Conservation (phyloP, 106 monocot genomes). For the Apostasia ramifera region DNA sequence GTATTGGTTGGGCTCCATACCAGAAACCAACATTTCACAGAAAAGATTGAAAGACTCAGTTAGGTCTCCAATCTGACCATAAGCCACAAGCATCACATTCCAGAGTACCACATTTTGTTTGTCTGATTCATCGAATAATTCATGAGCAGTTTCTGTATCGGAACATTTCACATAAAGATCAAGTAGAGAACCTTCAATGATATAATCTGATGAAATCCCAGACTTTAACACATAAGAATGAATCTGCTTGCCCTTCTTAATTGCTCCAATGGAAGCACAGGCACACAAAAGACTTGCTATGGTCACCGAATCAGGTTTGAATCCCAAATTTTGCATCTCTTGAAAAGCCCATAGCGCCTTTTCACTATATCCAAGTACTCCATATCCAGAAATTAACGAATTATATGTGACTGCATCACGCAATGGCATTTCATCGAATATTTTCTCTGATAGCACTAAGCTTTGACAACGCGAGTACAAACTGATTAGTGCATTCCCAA, state of each 20-base stretch:
- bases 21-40: constrained; percentile 45
- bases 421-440: constrained; percentile 46
- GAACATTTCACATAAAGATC: constrained; percentile 82
- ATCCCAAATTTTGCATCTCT: constrained; percentile 45
- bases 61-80: constrained; percentile 55
- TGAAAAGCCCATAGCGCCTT: constrained; percentile 34
- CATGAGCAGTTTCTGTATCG: constrained; percentile 41
- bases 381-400: constrained; percentile 67
- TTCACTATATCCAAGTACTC: constrained; percentile 34
- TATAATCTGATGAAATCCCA: constrained; percentile 62
- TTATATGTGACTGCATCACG: constrained; percentile 70
- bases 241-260: constrained; percentile 58
- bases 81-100: constrained; percentile 91
- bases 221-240: constrained; percentile 57
- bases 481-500: constrained; percentile 70
- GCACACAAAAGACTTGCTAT: constrained; percentile 56
- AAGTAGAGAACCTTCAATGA: constrained; percentile 80
- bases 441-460: constrained; percentile 30
- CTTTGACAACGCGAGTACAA: constrained; percentile 44
- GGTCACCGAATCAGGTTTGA: constrained; percentile 63
- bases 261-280: constrained; percentile 48
- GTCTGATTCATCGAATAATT: constrained; percentile 36
- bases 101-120: constrained; percentile 68
- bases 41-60: constrained; percentile 52
- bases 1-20: constrained; percentile 53